Conservation (phyloP, 2,329 filamentous ascomycete genomes). For the Cladosporium phlei region DNA sequence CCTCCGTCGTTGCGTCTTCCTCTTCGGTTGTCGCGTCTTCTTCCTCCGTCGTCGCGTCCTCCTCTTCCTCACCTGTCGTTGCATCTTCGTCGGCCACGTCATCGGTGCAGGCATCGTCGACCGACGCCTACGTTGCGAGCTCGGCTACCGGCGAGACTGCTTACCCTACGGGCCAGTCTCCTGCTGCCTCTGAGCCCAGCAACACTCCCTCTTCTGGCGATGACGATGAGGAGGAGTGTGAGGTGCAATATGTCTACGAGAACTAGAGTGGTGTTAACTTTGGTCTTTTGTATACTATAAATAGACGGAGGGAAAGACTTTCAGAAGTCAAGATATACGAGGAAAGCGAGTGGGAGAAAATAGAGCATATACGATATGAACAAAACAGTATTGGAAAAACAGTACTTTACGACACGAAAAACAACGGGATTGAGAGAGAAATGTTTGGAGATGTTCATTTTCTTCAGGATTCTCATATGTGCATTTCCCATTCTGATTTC, state of each 20-base stretch:
- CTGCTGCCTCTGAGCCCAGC: slow-evolving; percentile 5
- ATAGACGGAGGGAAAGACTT: no score
- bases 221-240: slow-evolving; percentile 15
- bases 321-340: no score
- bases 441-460: no score
- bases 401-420: no score
- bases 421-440: no score
- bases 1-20: slow-evolving; percentile 15
- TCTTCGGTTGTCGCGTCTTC: slow-evolving; percentile 7
- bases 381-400: not conserved
- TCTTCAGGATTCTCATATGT: no score
- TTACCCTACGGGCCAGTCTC: slow-evolving; percentile 1
- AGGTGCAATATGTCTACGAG: slow-evolving; percentile 22
- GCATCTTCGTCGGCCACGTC: slow-evolving; percentile 7
- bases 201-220: not conserved
- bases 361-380: not conserved
- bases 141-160: slow-evolving; percentile 4
- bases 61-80: slow-evolving; percentile 3
- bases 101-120: slow-evolving; percentile 5
- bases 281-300: no score
- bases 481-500: not conserved
- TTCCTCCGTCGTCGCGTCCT: slow-evolving; percentile 10
- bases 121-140: slow-evolving; percentile 5
- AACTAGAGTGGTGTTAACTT: no score
- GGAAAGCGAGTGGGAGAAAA: no score